These are phyloP conservation scores for Salix arbutifolia DNA, from an alignment of 345 rosid species.

Conservation along the genomic window DNA sequence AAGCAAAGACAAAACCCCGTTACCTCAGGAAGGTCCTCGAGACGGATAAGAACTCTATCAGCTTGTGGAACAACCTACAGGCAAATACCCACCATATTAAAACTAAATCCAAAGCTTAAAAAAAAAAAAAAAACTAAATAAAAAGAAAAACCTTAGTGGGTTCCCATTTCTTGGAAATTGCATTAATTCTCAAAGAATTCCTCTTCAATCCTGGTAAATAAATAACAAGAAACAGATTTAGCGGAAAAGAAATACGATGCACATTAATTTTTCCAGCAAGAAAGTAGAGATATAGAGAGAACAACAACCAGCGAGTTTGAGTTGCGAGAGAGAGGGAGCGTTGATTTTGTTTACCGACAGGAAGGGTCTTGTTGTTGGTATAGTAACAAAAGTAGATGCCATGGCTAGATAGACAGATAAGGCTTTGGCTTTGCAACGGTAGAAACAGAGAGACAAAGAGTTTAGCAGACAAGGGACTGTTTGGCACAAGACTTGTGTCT, in stretches of 20 bases:
- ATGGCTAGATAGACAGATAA: conserved; percentile 28
- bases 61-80: conserved; percentile 88
- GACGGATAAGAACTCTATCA: conserved; percentile 86
- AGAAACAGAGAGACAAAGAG: no score
- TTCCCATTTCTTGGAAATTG: conserved; percentile 67
- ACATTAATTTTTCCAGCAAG: background rate
- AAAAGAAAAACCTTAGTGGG: conserved; percentile 57
- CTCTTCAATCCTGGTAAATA: conserved; percentile 36
- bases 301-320: conserved; percentile 33
- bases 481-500: background rate
- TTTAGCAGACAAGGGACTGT: background rate
- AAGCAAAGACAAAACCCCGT: background rate
- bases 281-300: background rate
- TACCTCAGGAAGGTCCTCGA: conserved; percentile 75
- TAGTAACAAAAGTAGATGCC: conserved; percentile 52
- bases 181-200: conserved; percentile 55
- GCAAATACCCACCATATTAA: conserved; percentile 11
- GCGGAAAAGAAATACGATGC: background rate
- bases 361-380: conserved; percentile 30
- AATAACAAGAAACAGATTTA: background rate
- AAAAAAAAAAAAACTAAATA: background rate
- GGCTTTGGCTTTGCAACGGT: background rate
- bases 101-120: background rate
- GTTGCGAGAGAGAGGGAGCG: conserved; percentile 26
- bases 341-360: conserved; percentile 29